A percentile compares a stretch with the other conserved stretches of the same genome.
Evolutionary conservation across 371 early-diverging fungal species (phyloP).

Genomic region (Apophysomyces trapeziformis): DNA sequence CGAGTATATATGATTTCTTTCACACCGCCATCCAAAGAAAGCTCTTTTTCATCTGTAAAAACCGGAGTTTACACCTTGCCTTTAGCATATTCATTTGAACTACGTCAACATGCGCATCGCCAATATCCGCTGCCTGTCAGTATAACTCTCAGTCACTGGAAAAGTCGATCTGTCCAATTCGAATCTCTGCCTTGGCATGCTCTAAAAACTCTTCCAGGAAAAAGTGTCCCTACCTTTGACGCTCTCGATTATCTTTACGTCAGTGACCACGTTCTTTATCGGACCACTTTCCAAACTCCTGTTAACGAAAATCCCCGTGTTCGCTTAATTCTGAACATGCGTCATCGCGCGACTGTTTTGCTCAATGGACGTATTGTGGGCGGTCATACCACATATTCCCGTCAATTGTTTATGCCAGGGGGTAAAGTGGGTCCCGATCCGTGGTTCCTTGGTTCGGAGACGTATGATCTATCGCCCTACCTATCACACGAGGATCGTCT

Average conservation of each 20-base stretch:
- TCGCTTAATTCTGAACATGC: conserved; percentile 63
- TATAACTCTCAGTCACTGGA: conserved; percentile 32
- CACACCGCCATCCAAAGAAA: conserved; percentile 16
- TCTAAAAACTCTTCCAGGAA: conserved; percentile 28
- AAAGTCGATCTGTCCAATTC: conserved; percentile 38
- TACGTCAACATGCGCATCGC: conserved; percentile 21
- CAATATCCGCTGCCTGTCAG: conserved; percentile 24
- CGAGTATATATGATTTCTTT: conserved; percentile 39
- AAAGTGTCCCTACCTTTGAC: conserved; percentile 25
- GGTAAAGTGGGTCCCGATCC: conserved; percentile 80
- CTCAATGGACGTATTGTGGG: conserved; percentile 74
- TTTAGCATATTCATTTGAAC: conserved; percentile 24
- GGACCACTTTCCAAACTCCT: conserved; percentile 34
- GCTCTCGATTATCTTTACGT: conserved; percentile 66
- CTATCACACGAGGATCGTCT: conserved; percentile 29
- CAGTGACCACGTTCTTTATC: conserved; percentile 73
- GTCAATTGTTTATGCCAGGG: conserved; percentile 63
- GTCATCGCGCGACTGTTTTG: conserved; percentile 73
- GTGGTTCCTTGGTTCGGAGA: conserved; percentile 52
- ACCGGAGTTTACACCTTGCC: conserved; percentile 29
- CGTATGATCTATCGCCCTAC: conserved; percentile 48
- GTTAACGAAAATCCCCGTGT: conserved; percentile 25
- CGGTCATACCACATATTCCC: conserved; percentile 80
- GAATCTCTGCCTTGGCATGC: conserved; percentile 47
- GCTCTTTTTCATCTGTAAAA: conserved; percentile 1